Evolutionary conservation across 129 eudicot species (phyloP).

Genomic region (Ambrosia trifida): DNA sequence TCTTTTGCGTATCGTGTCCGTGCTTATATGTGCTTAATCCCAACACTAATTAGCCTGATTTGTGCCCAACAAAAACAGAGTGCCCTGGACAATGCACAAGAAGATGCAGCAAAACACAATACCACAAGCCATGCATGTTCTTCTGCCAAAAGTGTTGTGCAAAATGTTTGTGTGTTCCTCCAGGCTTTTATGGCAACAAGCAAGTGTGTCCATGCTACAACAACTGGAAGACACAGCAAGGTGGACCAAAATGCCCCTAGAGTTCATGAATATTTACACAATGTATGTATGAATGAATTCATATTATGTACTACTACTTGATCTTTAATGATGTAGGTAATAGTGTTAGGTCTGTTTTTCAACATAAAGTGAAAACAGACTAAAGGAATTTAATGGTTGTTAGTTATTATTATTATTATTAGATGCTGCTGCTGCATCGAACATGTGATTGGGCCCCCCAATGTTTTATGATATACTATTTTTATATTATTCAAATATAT

Average conservation of each 20-base stretch:
- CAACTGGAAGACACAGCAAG: conserved; percentile 92
- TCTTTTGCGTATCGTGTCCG: no score
- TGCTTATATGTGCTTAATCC: no score
- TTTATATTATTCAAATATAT: conserved; percentile 14
- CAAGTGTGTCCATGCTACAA: conserved; percentile 91
- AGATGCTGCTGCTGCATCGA: conserved; percentile 23
- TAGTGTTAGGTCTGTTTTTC: conserved; percentile 28
- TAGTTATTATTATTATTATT: not conserved
- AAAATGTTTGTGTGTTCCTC: conserved; percentile 83
- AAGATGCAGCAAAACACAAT: conserved; percentile 76
- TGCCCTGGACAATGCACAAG: conserved; percentile 71
- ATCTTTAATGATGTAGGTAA: conserved; percentile 8
- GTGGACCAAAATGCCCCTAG: conserved; percentile 89
- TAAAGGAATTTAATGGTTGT: conserved; percentile 11
- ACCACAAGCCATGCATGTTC: conserved; percentile 86
- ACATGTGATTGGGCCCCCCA: conserved; percentile 35
- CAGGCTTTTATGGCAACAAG: conserved; percentile 78
- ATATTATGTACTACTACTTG: not conserved
- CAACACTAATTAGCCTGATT: not conserved
- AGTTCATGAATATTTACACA: not conserved
- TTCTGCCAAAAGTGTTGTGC: conserved; percentile 82
- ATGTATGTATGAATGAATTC: not conserved
- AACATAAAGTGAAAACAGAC: conserved; percentile 26
- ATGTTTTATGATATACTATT: conserved; percentile 10
- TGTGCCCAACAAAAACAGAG: conserved; percentile 48